Conservation (phyloP, 306 rosid species). For the Cucurbita maxima region DNA sequence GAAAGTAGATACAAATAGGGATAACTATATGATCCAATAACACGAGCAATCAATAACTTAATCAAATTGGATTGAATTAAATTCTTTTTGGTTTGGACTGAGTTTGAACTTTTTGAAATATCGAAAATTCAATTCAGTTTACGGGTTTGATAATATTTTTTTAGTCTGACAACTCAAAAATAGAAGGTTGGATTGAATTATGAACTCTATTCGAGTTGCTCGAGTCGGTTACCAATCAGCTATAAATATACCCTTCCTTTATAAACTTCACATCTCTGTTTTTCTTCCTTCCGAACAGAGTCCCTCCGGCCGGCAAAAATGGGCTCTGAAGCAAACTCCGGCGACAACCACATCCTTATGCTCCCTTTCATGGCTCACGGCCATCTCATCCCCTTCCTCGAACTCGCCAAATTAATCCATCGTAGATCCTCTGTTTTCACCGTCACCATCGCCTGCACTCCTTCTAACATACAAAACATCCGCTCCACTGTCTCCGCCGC, state of each 20-base stretch:
- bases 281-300: not conserved
- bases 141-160: too few species aligned
- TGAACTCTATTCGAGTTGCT: too few species aligned
- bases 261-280: not conserved
- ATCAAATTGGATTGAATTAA: too few species aligned
- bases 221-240: too few species aligned
- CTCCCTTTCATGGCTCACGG: conserved; percentile 62
- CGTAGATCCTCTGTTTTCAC: conserved; percentile 14
- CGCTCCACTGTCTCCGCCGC: conserved; percentile 22
- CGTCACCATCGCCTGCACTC: conserved; percentile 51
- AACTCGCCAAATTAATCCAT: conserved; percentile 40
- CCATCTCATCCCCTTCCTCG: conserved; percentile 56
- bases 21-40: too few species aligned
- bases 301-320: not conserved
- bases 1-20: too few species aligned
- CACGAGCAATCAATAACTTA: too few species aligned
- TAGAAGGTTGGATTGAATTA: too few species aligned
- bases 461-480: conserved; percentile 46
- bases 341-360: conserved; percentile 40
- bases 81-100: too few species aligned
- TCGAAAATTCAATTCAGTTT: too few species aligned
- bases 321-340: not conserved
- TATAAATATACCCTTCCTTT: not conserved
- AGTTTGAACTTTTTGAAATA: too few species aligned
- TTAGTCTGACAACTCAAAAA: too few species aligned